Percentiles rank a stretch among this genome's conserved stretches.
phyloP scores from a whole-genome alignment of 805 yeast genomes.

The Wickerhamomyces bisporus region DNA sequence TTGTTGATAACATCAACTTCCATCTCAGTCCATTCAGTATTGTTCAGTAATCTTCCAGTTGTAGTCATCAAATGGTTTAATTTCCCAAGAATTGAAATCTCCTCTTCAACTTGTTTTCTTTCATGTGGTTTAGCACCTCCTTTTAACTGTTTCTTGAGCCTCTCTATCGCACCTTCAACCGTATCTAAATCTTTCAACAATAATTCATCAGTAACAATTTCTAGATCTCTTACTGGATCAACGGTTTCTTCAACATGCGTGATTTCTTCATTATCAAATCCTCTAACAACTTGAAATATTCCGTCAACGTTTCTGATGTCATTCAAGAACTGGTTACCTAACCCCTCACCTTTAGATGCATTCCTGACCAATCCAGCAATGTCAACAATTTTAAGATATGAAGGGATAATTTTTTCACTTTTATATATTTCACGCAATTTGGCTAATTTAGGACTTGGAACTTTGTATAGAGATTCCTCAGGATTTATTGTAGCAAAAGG shows the following conservation, averaged over 20 bases:
- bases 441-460: conserved; percentile 60
- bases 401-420: conserved; percentile 61
- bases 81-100: conserved; percentile 31
- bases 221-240: conserved; percentile 71
- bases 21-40: conserved; percentile 52
- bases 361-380: conserved; percentile 81
- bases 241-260: conserved; percentile 71
- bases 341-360: conserved; percentile 80
- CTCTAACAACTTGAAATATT: conserved; percentile 72
- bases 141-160: conserved; percentile 36
- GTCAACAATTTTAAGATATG: conserved; percentile 66
- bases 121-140: conserved; percentile 42
- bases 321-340: conserved; percentile 75
- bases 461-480: conserved; percentile 68
- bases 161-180: conserved; percentile 52
- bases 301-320: conserved; percentile 80
- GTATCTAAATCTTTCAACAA: conserved; percentile 75
- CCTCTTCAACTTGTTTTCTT: conserved; percentile 39
- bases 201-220: conserved; percentile 69
- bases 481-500: conserved; percentile 81
- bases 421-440: conserved; percentile 49
- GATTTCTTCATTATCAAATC: conserved; percentile 69
- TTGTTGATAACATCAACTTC: conserved; percentile 66
- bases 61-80: conserved; percentile 52
- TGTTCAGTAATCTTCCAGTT: conserved; percentile 56